Evolutionary conservation across 2,329 filamentous ascomycete species (phyloP).

Genomic region (Monosporascus sp.): DNA sequence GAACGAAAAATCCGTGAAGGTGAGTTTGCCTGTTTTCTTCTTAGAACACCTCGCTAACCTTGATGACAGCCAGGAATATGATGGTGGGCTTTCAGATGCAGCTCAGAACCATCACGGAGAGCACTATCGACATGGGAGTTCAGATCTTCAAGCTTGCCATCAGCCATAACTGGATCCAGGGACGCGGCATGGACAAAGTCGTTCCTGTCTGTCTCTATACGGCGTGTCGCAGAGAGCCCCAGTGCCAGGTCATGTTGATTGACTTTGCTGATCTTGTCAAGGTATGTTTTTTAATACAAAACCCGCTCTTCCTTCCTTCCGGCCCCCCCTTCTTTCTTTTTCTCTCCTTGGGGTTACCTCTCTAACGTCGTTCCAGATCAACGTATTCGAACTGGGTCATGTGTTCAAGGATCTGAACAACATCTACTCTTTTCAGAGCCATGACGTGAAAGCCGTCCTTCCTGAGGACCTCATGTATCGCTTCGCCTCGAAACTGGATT

Average conservation of each 20-base stretch:
- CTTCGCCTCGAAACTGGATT: slow-evolving; percentile 88
- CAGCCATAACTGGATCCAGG: slow-evolving; percentile 74
- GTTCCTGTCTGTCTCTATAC: slow-evolving; percentile 89
- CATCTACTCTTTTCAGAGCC: slow-evolving; percentile 61
- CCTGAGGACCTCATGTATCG: slow-evolving; percentile 87
- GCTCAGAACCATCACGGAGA: slow-evolving; percentile 52
- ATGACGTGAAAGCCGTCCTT: slow-evolving; percentile 60
- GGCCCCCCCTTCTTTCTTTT: too few species aligned
- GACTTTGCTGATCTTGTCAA: slow-evolving; percentile 80
- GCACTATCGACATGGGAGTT: slow-evolving; percentile 58
- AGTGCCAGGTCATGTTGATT: slow-evolving; percentile 87
- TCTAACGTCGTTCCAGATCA: slow-evolving; percentile 45
- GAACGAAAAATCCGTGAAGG: slow-evolving; percentile 54
- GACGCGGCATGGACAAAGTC: slow-evolving; percentile 77
- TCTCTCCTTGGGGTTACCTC: not conserved
- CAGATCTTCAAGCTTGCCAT: slow-evolving; percentile 74
- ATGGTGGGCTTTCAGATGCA: slow-evolving; percentile 58
- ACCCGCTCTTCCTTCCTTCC: not conserved
- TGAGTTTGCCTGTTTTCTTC: slow-evolving; percentile 4
- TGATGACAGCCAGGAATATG: slow-evolving; percentile 39
- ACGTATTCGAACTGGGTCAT: slow-evolving; percentile 87
- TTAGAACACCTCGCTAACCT: slow-evolving; percentile 13
- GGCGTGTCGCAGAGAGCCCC: slow-evolving; percentile 71
- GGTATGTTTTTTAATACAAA: slow-evolving; percentile 10
- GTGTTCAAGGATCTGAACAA: slow-evolving; percentile 81